Conservation (phyloP, 495 filamentous ascomycete genomes). For the Margaritispora aquatica region DNA sequence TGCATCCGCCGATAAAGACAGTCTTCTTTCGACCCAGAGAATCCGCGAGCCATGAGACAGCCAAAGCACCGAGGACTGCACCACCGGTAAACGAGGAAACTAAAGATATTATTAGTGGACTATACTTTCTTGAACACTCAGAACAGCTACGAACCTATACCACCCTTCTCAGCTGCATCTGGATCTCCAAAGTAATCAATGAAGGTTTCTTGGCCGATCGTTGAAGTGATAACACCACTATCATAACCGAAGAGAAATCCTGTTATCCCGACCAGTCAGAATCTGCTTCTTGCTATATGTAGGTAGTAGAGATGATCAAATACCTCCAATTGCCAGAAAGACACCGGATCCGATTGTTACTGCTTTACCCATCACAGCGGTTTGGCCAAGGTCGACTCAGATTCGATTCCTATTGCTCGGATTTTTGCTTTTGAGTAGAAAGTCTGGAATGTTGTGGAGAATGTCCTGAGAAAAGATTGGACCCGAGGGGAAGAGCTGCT, state of each 20-base stretch:
- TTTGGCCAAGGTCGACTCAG: not conserved
- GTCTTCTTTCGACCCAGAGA: slow-evolving; percentile 14
- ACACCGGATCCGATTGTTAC: not conserved
- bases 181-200: slow-evolving; percentile 11
- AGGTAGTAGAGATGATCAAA: not conserved
- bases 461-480: not conserved
- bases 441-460: too few relatives aligned
- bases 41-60: slow-evolving; percentile 15
- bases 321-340: slow-evolving; percentile 4
- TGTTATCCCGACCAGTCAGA: not conserved
- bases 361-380: not conserved
- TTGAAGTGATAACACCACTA: slow-evolving; percentile 18
- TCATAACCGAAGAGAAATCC: slow-evolving; percentile 21
- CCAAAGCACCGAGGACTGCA: slow-evolving; percentile 16
- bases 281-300: not conserved
- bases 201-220: slow-evolving; percentile 16
- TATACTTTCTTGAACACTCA: too few relatives aligned
- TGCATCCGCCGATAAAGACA: slow-evolving; percentile 12
- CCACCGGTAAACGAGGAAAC: not conserved
- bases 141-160: slow-evolving; percentile 12
- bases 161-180: slow-evolving; percentile 5
- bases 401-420: too few relatives aligned
- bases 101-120: too few relatives aligned
- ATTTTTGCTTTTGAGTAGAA: too few relatives aligned
- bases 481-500: not conserved